Percentiles rank a stretch among this genome's conserved stretches.
Evolutionary conservation across 805 yeast species (phyloP).

Genomic region (Yamadazyma insecticola): DNA sequence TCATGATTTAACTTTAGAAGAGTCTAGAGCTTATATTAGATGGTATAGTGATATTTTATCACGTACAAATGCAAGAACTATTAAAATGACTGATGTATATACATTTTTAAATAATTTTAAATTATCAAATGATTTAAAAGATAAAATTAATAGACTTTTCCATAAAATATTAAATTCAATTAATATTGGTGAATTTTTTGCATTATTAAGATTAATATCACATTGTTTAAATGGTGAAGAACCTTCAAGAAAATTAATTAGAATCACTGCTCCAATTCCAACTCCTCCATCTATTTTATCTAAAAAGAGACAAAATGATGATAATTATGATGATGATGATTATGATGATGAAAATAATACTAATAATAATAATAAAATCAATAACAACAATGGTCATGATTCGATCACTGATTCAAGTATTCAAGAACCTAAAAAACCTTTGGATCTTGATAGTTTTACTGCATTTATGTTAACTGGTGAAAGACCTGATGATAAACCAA

Average conservation of each 20-base stretch:
- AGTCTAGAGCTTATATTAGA: slow-evolving; percentile 77
- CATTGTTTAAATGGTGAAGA: slow-evolving; percentile 55
- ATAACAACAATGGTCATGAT: too few species aligned
- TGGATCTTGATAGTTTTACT: slow-evolving; percentile 84
- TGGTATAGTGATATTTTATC: slow-evolving; percentile 89
- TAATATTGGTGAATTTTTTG: slow-evolving; percentile 89
- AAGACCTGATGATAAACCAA: slow-evolving; percentile 45
- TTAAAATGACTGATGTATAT: slow-evolving; percentile 74
- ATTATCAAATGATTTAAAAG: slow-evolving; percentile 47
- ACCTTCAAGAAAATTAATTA: slow-evolving; percentile 53
- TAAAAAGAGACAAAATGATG: slow-evolving; percentile 50
- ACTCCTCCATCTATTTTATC: slow-evolving; percentile 75
- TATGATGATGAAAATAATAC: slow-evolving; percentile 2
- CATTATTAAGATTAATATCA: slow-evolving; percentile 72
- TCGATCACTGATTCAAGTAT: too few species aligned
- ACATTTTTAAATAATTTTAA: slow-evolving; percentile 74
- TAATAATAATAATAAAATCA: not conserved
- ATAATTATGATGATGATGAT: slow-evolving; percentile 23
- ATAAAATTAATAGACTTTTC: slow-evolving; percentile 48
- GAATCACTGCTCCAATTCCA: slow-evolving; percentile 61
- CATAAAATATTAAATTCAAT: slow-evolving; percentile 50
- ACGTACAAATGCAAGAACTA: slow-evolving; percentile 61
- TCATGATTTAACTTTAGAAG: slow-evolving; percentile 69
- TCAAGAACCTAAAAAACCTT: slow-evolving; percentile 26
- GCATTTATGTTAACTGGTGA: slow-evolving; percentile 80